phyloP scores from a whole-genome alignment of 164 flowering plant species.

The Umbilicus rupestris region DNA sequence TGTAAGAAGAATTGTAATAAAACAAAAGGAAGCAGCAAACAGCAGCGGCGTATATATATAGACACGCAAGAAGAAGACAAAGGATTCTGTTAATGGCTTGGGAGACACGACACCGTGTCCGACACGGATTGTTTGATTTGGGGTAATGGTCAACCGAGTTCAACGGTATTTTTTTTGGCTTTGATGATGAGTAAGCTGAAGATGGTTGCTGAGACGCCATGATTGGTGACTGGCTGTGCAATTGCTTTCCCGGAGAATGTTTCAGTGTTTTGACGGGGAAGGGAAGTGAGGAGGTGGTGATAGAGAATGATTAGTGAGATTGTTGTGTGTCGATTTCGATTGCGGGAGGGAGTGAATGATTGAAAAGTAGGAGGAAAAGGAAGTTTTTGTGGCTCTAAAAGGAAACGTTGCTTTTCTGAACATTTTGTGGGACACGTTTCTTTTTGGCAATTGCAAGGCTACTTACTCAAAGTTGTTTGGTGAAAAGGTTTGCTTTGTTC shows the following conservation, averaged over 20 bases:
- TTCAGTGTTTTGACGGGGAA: background rate
- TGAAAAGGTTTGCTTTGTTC: too few relatives aligned
- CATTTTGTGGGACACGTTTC: background rate
- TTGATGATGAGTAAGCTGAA: background rate
- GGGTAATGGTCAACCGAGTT: background rate
- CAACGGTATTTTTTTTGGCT: constrained; percentile 2
- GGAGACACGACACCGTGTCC: background rate
- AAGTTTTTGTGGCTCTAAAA: background rate
- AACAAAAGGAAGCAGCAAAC: background rate
- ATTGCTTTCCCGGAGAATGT: background rate
- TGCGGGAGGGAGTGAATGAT: background rate
- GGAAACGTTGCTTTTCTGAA: background rate
- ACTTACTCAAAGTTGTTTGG: too few relatives aligned
- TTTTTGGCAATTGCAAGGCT: background rate
- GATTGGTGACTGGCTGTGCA: background rate
- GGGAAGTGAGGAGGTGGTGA: too few relatives aligned
- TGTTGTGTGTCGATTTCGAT: background rate
- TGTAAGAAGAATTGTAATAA: background rate
- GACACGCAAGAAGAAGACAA: background rate
- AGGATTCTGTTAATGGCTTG: background rate
- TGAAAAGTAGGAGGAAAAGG: background rate
- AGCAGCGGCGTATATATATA: background rate
- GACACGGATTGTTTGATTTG: constrained; percentile 3
- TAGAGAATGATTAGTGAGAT: background rate
- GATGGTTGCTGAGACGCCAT: background rate